Evolutionary conservation across 495 filamentous ascomycete genomes (phyloP), one percentile per base, ranked within the genome.

Genomic region (Articulospora tetracladia): DNA sequence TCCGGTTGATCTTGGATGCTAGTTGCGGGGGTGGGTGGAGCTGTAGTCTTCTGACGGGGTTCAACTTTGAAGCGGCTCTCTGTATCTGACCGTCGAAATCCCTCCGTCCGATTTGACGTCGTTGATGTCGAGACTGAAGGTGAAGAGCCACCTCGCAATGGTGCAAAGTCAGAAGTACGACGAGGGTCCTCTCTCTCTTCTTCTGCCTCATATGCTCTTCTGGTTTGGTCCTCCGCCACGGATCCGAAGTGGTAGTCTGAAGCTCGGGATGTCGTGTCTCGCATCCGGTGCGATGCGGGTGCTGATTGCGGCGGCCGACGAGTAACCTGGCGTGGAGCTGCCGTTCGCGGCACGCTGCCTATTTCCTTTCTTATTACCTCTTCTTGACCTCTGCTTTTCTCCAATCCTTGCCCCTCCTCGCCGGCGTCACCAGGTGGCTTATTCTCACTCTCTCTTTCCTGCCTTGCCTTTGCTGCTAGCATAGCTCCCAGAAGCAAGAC

Each of bases 61-160:
- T 10, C 11, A 50, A 50, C 25, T 30, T 55, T 79, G n/a, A 39
- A 39, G 10, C n/a, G 34, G n/a, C 10, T 10, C 10, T n/a, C 34
- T 10, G 34, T 10, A 10, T 10, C n/a, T 10, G 34, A 39, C n/a
- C 34, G 34, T 39, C 34, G 34, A 39, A n/a, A n/a, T 10, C 10
- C 34, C n/a, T 39, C n/a, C n/a, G n/a, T n/a, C n/a, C n/a, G 34
- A 10, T 39, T 10, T 39, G n/a, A 10, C 34, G 34, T 39, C n/a
- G 10, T n/a, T 39, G 34, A 10, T 39, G 10, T 39, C n/a, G 10
- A n/a, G 34, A n/a, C 10, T 39, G n/a, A 10, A 39, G 34, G 34
- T 10, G 34, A 10, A 39, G 34, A 39, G 10, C 10, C n/a, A 10
- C 10, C n/a, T 10, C 34, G 10, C n/a, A n/a, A 10, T 39, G 34